A percentile compares a stretch with the other conserved stretches of the same genome.
These are phyloP conservation scores for Xerophyta viscosa DNA, from an alignment of 106 monocot genomes.

Conservation along the genomic window DNA sequence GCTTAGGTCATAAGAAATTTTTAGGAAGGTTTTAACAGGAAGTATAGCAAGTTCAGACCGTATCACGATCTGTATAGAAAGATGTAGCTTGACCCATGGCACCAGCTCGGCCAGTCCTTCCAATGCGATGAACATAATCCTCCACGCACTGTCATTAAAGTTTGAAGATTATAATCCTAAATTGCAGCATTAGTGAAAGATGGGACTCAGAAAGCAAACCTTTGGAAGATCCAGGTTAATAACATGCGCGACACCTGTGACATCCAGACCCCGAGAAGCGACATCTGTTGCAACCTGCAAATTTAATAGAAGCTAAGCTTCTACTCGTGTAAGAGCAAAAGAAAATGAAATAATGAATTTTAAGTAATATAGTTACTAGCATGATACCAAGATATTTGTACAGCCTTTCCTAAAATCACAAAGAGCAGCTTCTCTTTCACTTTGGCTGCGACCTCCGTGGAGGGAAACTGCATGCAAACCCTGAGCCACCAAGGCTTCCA, in stretches of 20 bases:
- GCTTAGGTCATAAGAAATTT: too few relatives aligned
- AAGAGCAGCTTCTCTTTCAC: slow-evolving; percentile 51
- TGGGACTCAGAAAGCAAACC: slow-evolving; percentile 11
- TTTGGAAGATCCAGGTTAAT: slow-evolving; percentile 66
- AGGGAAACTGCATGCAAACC: slow-evolving; percentile 53
- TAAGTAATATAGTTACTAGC: neutral
- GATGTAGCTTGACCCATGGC: slow-evolving; percentile 48
- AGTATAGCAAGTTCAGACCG: slow-evolving; percentile 16
- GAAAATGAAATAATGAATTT: neutral
- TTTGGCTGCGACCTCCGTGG: slow-evolving; percentile 57
- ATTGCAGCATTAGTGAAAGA: neutral
- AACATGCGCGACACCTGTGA: slow-evolving; percentile 56
- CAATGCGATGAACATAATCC: slow-evolving; percentile 62
- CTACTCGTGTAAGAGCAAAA: neutral
- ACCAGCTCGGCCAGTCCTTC: slow-evolving; percentile 58
- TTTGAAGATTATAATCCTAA: neutral
- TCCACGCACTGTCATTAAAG: slow-evolving; percentile 34
- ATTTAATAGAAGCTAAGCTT: neutral
- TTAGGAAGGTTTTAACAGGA: too few relatives aligned
- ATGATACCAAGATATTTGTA: slow-evolving; percentile 41
- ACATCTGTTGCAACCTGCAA: slow-evolving; percentile 58
- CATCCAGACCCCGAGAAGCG: slow-evolving; percentile 60
- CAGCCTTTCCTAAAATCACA: slow-evolving; percentile 43
- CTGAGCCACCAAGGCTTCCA: slow-evolving; percentile 48
- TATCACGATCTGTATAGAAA: slow-evolving; percentile 52